phyloP scores from a whole-genome alignment of 2,329 filamentous ascomycete genomes.

The Aureobasidium zeae region DNA sequence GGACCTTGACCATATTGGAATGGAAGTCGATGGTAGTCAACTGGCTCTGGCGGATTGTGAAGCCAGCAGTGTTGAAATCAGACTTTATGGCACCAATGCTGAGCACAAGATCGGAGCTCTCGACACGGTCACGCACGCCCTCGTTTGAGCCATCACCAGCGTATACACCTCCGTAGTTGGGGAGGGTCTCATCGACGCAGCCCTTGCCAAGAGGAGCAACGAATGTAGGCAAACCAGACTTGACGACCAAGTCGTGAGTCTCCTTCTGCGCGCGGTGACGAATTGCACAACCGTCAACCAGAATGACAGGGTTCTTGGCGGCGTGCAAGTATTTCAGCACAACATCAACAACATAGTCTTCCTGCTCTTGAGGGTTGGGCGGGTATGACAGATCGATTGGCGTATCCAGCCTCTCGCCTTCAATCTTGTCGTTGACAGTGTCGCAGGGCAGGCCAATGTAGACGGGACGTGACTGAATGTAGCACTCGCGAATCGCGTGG shows the following conservation, averaged over 20 bases:
- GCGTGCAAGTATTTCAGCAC: constrained; percentile 63
- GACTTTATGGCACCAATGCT: constrained; percentile 19
- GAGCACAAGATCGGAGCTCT: constrained; percentile 20
- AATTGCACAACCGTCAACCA: constrained; percentile 76
- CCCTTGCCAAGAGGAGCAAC: constrained; percentile 89
- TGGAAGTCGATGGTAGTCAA: constrained; percentile 27
- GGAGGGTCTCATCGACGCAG: constrained; percentile 64
- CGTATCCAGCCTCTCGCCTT: constrained; percentile 59
- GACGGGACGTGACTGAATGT: constrained; percentile 64
- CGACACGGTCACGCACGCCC: constrained; percentile 20
- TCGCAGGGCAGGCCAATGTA: constrained; percentile 83
- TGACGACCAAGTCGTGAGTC: constrained; percentile 60
- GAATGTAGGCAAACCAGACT: constrained; percentile 70
- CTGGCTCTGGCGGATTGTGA: constrained; percentile 23
- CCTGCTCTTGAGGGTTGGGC: constrained; percentile 58
- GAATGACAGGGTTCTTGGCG: constrained; percentile 65
- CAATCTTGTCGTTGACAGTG: constrained; percentile 66
- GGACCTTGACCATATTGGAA: constrained; percentile 53
- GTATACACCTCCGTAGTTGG: constrained; percentile 60
- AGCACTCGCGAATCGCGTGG: constrained; percentile 65
- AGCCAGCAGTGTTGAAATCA: constrained; percentile 26
- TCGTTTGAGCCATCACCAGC: constrained; percentile 20
- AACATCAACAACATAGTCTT: constrained; percentile 73
- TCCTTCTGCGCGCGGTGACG: constrained; percentile 67
- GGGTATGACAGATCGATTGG: constrained; percentile 59